Conservation (phyloP, 371 early-diverging fungal genomes). For the Zancudomyces culisetae region DNA sequence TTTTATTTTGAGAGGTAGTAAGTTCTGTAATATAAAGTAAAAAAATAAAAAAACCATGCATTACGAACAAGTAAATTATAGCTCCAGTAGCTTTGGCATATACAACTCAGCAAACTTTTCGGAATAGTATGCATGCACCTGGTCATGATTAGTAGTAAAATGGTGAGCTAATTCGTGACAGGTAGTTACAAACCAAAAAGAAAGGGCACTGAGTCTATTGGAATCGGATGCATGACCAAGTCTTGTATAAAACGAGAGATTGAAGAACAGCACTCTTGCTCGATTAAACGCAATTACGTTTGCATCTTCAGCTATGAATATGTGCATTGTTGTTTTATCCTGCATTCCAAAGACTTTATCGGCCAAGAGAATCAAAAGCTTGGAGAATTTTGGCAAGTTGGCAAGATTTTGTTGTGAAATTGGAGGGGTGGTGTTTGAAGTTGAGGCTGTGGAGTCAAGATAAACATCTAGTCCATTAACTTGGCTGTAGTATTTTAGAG, state of each 20-base stretch:
- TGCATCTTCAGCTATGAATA: constrained; percentile 52
- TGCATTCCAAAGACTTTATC: constrained; percentile 35
- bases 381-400: constrained; percentile 29
- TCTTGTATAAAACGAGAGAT: constrained; percentile 51
- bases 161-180: constrained; percentile 83
- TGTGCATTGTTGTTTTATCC: constrained; percentile 31
- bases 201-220: constrained; percentile 1
- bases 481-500: neutral
- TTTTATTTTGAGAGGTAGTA: no score
- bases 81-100: constrained; percentile 20
- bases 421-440: neutral
- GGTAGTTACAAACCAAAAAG: constrained; percentile 71
- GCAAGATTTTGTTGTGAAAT: neutral
- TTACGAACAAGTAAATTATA: no score
- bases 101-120: constrained; percentile 56
- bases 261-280: constrained; percentile 62
- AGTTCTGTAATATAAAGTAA: no score
- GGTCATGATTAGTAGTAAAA: constrained; percentile 29
- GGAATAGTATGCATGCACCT: constrained; percentile 39
- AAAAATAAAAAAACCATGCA: no score
- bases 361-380: constrained; percentile 31
- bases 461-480: constrained; percentile 7
- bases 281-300: constrained; percentile 66
- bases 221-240: constrained; percentile 25
- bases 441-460: neutral